Evolutionary conservation across 257 asterid species (phyloP).

Genomic region (Rubia yunnanensis): DNA sequence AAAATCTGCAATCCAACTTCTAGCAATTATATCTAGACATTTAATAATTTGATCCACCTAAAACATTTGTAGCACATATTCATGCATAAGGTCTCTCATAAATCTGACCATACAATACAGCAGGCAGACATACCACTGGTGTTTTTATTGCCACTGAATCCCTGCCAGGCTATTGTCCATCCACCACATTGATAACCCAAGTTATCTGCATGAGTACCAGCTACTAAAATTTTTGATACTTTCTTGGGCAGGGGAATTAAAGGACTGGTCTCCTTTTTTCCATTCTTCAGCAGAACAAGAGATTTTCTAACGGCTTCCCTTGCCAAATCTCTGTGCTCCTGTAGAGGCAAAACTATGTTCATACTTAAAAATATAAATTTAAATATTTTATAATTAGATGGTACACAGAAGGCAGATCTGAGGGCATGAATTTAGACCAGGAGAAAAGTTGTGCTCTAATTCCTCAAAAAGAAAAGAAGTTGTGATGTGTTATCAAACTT

Average conservation of each 20-base stretch:
- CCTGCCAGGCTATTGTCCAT: slow-evolving; percentile 87
- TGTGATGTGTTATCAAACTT: background rate
- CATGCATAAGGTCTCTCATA: background rate
- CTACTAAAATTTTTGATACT: slow-evolving; percentile 54
- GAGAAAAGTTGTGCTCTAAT: background rate
- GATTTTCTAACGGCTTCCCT: slow-evolving; percentile 88
- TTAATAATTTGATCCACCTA: background rate
- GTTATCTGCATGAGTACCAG: slow-evolving; percentile 84
- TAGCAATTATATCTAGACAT: background rate
- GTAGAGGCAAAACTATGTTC: slow-evolving; percentile 16
- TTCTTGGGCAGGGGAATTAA: slow-evolving; percentile 68
- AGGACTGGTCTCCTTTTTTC: slow-evolving; percentile 43
- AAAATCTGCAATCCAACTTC: background rate
- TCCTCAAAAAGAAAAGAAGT: background rate
- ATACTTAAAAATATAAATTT: background rate
- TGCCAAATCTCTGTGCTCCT: slow-evolving; percentile 76
- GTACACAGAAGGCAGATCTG: background rate
- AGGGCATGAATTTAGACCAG: background rate
- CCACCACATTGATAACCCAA: slow-evolving; percentile 93
- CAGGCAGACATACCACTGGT: slow-evolving; percentile 41
- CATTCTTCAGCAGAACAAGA: slow-evolving; percentile 78
- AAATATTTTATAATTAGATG: background rate
- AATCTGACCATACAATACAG: background rate
- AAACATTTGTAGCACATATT: background rate
- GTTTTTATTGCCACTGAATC: slow-evolving; percentile 59